phyloP scores from a whole-genome alignment of 148 eudicot species.

The Talinum fruticosum region DNA sequence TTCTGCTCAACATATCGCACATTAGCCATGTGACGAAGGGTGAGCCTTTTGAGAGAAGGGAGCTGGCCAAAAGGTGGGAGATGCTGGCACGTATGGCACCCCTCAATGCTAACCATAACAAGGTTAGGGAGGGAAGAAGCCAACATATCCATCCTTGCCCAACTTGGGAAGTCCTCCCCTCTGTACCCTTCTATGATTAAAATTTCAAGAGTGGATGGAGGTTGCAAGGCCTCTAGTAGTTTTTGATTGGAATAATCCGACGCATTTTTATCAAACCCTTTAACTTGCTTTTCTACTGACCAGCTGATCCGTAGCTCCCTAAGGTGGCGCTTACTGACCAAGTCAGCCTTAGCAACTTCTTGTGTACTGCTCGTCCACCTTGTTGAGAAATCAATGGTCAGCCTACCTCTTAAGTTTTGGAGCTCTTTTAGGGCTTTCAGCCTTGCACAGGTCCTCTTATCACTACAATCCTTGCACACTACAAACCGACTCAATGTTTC shows the following conservation, averaged over 20 bases:
- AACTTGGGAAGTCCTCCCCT: too few species aligned
- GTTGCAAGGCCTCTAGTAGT: conserved; percentile 18
- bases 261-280: too few species aligned
- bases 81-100: conserved; percentile 23
- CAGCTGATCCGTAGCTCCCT: conserved; percentile 19
- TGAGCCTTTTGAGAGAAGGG: conserved; percentile 22
- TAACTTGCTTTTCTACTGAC: not conserved
- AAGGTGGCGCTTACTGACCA: conserved; percentile 1
- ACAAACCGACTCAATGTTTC: conserved; percentile 24
- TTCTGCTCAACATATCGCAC: conserved; percentile 11
- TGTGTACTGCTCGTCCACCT: conserved; percentile 13
- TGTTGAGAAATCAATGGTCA: conserved; percentile 18
- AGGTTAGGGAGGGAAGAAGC: conserved; percentile 23
- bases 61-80: conserved; percentile 29
- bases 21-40: conserved; percentile 31
- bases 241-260: not conserved
- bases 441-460: not conserved
- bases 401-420: conserved; percentile 20
- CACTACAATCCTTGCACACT: conserved; percentile 5
- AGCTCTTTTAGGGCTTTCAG: conserved; percentile 14
- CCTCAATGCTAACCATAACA: conserved; percentile 28
- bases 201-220: conserved; percentile 11
- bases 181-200: conserved; percentile 30
- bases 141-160: conserved; percentile 17
- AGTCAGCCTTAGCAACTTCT: conserved; percentile 1